Evolutionary conservation across 352 stramenopile genomes (phyloP).

Genomic region (Thraustochytrium striatum): DNA sequence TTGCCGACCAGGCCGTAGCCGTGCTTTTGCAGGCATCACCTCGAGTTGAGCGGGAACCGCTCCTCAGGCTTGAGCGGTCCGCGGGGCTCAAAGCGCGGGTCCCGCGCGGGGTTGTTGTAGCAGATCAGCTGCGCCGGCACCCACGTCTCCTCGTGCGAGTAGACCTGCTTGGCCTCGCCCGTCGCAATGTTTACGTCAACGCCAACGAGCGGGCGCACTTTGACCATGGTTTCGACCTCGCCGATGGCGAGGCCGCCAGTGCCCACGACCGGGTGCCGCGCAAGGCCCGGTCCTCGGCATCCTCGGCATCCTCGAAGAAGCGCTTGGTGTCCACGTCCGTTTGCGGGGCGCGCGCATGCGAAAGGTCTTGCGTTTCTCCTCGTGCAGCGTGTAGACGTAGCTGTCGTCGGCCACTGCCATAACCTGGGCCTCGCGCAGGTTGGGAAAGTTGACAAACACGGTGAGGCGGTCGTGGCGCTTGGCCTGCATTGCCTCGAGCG

Average conservation of each 20-base stretch:
- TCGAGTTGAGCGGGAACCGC: conserved; percentile 76
- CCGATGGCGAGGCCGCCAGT: conserved; percentile 87
- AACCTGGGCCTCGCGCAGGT: conserved; percentile 90
- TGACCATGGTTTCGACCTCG: conserved; percentile 69
- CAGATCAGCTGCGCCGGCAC: conserved; percentile 92
- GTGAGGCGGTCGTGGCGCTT: conserved; percentile 64
- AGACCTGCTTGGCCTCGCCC: conserved; percentile 89
- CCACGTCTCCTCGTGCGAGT: conserved; percentile 79
- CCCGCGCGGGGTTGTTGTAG: conserved; percentile 78
- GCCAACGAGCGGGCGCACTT: conserved; percentile 76
- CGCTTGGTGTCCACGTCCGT: neutral
- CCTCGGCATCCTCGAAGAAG: neutral
- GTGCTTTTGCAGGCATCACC: conserved; percentile 71
- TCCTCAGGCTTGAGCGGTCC: conserved; percentile 71
- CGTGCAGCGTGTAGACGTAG: conserved; percentile 1
- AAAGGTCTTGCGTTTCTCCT: neutral
- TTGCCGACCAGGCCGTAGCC: conserved; percentile 79
- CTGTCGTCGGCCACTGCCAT: conserved; percentile 67
- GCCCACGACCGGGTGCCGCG: conserved; percentile 62
- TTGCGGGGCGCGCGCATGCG: neutral
- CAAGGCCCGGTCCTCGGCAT: conserved; percentile 2
- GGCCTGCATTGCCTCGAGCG: conserved; percentile 59
- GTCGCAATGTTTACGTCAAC: conserved; percentile 90
- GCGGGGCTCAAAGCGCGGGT: conserved; percentile 86
- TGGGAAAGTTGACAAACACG: conserved; percentile 95